Conservation (phyloP, 2,329 filamentous ascomycete species). For the Botrytis medusae region DNA sequence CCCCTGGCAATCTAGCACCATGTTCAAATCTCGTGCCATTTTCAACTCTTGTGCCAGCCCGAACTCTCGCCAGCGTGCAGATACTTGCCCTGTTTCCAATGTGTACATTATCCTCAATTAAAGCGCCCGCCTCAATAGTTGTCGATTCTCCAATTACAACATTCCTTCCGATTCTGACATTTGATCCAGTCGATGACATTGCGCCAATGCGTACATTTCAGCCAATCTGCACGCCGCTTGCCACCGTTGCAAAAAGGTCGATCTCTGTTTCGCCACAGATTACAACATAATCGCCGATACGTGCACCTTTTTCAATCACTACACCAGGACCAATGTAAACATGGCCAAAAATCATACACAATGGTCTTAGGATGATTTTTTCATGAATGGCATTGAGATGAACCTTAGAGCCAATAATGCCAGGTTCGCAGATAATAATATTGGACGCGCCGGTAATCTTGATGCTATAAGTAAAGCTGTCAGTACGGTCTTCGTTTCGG, state of each 20-base stretch:
- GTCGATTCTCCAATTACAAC: neutral
- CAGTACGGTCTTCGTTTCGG: neutral
- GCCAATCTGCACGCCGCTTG: neutral
- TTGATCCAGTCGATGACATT: neutral
- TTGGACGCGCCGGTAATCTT: neutral
- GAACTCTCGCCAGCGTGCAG: rapidly evolving
- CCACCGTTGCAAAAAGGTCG: neutral
- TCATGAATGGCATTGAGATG: neutral
- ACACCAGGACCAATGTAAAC: neutral
- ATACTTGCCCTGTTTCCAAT: neutral
- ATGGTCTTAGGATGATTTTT: neutral
- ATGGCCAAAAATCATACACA: neutral
- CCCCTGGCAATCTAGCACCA: no score
- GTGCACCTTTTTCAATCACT: neutral
- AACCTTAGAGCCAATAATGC: neutral
- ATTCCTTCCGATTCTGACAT: neutral
- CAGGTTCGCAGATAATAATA: neutral
- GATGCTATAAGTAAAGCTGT: neutral
- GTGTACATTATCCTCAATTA: neutral
- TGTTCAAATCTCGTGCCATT: no score
- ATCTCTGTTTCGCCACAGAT: neutral
- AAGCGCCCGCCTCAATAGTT: neutral
- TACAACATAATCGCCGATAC: rapidly evolving
- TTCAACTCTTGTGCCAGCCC: neutral
- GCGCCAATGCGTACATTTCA: neutral